These are phyloP conservation scores for Megacollybia platyphylla DNA, from an alignment of 1,284 basidiomycete species.

Conservation along the genomic window DNA sequence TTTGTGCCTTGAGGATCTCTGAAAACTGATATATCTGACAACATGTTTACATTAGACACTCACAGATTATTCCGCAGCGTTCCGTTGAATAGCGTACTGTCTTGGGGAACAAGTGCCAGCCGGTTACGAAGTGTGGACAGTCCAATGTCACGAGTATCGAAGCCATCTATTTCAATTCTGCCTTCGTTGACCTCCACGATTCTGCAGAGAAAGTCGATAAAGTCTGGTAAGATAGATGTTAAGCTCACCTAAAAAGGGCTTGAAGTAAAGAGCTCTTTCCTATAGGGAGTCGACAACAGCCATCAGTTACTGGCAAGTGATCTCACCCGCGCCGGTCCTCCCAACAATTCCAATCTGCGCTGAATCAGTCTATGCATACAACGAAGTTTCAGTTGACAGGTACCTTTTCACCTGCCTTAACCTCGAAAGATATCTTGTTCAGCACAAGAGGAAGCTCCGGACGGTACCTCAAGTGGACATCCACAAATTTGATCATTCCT, in stretches of 20 bases:
- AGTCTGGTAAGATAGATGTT: constrained; percentile 1
- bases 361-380: background rate
- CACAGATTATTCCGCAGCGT: constrained; percentile 60
- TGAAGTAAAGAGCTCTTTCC: constrained; percentile 72
- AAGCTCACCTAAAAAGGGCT: constrained; percentile 49
- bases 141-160: constrained; percentile 44
- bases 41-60: constrained; percentile 9
- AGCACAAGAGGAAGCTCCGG: constrained; percentile 63
- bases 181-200: constrained; percentile 56
- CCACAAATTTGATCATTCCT: constrained; percentile 47
- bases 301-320: constrained; percentile 1
- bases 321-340: constrained; percentile 51
- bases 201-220: constrained; percentile 32
- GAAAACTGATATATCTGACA: constrained; percentile 2
- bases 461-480: constrained; percentile 58
- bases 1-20: constrained; percentile 48
- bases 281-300: constrained; percentile 8
- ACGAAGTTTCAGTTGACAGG: background rate
- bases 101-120: constrained; percentile 65
- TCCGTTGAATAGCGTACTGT: constrained; percentile 50
- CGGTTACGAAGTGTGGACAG: constrained; percentile 44
- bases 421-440: constrained; percentile 48
- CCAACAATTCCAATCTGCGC: constrained; percentile 61
- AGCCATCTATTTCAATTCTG: constrained; percentile 57
- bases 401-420: constrained; percentile 62